Evolutionary conservation across 2,329 filamentous ascomycete genomes (phyloP).

Genomic region (Penicillium digitatum): DNA sequence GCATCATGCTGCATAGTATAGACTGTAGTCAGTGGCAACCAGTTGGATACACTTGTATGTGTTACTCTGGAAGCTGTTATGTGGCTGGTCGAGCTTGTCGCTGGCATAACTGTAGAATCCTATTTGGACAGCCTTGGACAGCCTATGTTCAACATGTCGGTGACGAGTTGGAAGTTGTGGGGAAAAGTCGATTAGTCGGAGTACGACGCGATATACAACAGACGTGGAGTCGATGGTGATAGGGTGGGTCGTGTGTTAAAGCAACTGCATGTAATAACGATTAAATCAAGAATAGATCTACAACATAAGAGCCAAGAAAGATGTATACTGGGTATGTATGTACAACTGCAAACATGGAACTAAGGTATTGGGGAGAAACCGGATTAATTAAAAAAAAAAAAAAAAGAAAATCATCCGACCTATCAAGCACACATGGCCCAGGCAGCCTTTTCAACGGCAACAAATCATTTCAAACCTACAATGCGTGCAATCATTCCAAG

Average conservation of each 20-base stretch:
- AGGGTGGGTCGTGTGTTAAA: neutral
- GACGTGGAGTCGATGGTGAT: neutral
- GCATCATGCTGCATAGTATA: conserved; percentile 68
- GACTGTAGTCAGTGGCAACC: conserved; percentile 52
- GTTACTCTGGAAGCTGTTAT: conserved; percentile 43
- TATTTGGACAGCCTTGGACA: conserved; percentile 27
- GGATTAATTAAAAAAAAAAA: neutral
- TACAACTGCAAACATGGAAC: neutral
- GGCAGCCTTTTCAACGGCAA: neutral
- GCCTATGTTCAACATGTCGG: conserved; percentile 10
- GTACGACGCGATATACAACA: neutral
- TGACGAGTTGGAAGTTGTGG: neutral
- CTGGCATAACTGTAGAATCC: conserved; percentile 28
- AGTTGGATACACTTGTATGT: conserved; percentile 62
- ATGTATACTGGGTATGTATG: conserved; percentile 1
- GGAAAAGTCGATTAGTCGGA: neutral
- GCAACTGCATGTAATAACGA: neutral
- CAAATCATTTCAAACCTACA: neutral
- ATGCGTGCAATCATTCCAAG: neutral
- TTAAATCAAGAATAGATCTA: neutral
- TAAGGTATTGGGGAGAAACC: neutral
- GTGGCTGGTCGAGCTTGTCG: conserved; percentile 13
- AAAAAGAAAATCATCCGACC: neutral
- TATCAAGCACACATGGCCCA: neutral
- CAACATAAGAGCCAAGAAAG: neutral